Base-by-base conservation (phyloP, 1,284 basidiomycete species). In the Leccinum subspadiceum region DNA sequence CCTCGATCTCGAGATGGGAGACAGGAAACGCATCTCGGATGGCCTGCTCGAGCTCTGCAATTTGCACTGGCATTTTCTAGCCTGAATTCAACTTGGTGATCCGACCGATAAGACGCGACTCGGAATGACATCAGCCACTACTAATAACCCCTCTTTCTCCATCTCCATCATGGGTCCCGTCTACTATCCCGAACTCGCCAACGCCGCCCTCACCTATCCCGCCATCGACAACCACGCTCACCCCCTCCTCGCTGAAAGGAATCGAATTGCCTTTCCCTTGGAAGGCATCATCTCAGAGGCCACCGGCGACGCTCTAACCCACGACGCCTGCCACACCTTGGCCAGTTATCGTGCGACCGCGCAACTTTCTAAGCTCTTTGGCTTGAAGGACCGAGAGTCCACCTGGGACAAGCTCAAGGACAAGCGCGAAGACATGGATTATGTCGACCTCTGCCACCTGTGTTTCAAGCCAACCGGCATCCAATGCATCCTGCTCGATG, bases 161-260 rank as follows among this genome's bases (percentile, higher is more conserved):
- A 1, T 6, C 44, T 4, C 7, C 24, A 22, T 12, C 29, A 70
- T 72, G 64, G 39, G 46, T n/a, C 60, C 58, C 4, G 68, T 62
- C 2, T 77, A 77, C 58, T 77, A 75, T 50, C 78, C 77, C 12
- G 56, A 64, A 4, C 71, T 77, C 35, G 63, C 63, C 37, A 53
- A 62, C 9, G 59, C 68, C 17, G 69, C 69, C 15, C 72, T 77
- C 53, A 58, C 59, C 20, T 81, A 78, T 60, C 83, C 82, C 9
- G 77, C 77, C 0, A 87, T 89, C 67, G 89, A 91, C 74, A 90
- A 90, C 67, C 89, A 92, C 68, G 85, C 89, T 0, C 89, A 92
- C 68, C 86, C 89, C 2, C 76, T 92, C 26, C 77, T 92, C 37
- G 74, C 76, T 26, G 76, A 74, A 10, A 72, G 75, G 24, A 68